phyloP scores from a whole-genome alignment of 768 basidiomycete genomes.

The Tricholoma furcatifolium region DNA sequence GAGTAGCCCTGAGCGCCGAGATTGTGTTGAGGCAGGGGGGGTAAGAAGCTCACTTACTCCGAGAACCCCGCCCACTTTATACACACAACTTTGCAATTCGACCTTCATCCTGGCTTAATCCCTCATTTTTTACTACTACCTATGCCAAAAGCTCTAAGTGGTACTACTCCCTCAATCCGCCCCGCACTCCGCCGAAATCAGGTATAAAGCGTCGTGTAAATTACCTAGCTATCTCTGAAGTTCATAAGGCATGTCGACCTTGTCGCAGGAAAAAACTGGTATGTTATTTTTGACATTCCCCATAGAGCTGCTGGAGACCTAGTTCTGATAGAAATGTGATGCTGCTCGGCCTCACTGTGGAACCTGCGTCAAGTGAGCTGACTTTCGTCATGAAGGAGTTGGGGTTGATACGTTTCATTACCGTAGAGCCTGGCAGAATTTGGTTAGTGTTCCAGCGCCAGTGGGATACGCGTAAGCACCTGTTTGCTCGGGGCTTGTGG shows the following conservation, averaged over 20 bases:
- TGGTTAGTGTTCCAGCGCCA: slow-evolving; percentile 82
- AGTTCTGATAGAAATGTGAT: slow-evolving; percentile 74
- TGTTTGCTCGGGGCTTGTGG: background rate
- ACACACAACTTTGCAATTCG: background rate
- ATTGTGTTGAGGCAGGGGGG: no score
- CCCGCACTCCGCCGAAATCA: slow-evolving; percentile 79
- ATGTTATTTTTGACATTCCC: slow-evolving; percentile 24
- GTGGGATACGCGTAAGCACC: slow-evolving; percentile 74
- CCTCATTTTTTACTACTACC: background rate
- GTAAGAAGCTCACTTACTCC: slow-evolving; percentile 1
- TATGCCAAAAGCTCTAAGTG: slow-evolving; percentile 69
- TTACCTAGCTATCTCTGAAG: slow-evolving; percentile 1
- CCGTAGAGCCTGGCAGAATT: slow-evolving; percentile 68
- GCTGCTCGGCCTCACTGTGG: slow-evolving; percentile 83
- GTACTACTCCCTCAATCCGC: slow-evolving; percentile 43
- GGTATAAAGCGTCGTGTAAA: slow-evolving; percentile 35
- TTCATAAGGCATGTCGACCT: slow-evolving; percentile 69
- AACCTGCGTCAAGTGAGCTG: slow-evolving; percentile 76
- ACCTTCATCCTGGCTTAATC: background rate
- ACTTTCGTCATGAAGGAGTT: background rate
- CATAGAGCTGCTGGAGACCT: background rate
- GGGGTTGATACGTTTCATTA: slow-evolving; percentile 1
- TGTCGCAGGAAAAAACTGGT: slow-evolving; percentile 87
- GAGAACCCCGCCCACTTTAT: slow-evolving; percentile 10
- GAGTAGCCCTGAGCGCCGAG: no score